Base-by-base conservation (phyloP, 2,329 filamentous ascomycete genomes). In the Chrysoporthe austroafricana region DNA sequence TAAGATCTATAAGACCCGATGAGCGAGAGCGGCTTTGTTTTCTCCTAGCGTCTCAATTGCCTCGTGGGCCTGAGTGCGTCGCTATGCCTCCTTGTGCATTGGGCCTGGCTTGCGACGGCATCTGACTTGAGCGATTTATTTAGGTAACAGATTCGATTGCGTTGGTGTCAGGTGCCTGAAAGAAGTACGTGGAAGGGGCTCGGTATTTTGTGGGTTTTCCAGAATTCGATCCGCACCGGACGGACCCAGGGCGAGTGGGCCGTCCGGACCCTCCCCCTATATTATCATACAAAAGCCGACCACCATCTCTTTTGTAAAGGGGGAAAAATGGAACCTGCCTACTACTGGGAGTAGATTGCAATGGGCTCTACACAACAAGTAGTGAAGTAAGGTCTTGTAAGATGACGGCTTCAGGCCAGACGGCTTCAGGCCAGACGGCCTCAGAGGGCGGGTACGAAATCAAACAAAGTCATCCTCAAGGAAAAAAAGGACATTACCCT, bases 291-390 rank as follows among this genome's bases (percentile, higher is more conserved):
- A 54, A 39, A 39, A 39, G 36, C 32, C 32, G 54, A 39, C 54
- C 54, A 32, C 54, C 4, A 57, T 57, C 54, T 57, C 54, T 39
- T 34, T 57, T 57, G 54, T 9, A 57, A 57, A 39, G 54, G 54
- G 54, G 54, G 16, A 57, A 57, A 57, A 39, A 57, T 57, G 54
- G 54, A 57, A 57, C 54, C 34, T 34, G 54, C 14, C 16, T 3
- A 16, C 13, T 34, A 26, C 26, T 5, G 16, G 14, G 21, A 32
- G n/a, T 39, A 57, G 54, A 57, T 39, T 57, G 54, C 54, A 39
- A 32, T 39, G 54, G 54, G 11, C 18, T 39, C 32, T 57, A 13
- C 26, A 54, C 32, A 54, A 13, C 11, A n/a, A 11, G 34, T 16
- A 6, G 13, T 16, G 32, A 36, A 57, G 26, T 39, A 36, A 9